Conservation (phyloP, 78 protist genomes). For the Dictyostelium purpureum region DNA sequence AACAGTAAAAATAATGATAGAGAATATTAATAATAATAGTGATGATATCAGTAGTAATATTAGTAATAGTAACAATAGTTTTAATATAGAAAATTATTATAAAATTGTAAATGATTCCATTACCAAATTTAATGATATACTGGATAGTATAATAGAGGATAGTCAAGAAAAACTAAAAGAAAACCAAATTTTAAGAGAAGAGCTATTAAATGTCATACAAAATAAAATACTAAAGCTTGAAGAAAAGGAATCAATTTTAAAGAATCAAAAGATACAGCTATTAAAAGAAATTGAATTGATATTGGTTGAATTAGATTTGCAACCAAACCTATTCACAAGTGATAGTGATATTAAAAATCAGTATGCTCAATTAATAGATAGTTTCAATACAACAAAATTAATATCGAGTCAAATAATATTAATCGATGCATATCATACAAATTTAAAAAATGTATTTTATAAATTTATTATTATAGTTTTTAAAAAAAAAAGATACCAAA, state of each 20-base stretch:
- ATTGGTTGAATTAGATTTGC: neutral
- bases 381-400: neutral
- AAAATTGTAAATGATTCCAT: neutral
- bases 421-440: neutral
- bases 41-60: neutral
- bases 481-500: no score
- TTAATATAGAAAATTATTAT: neutral
- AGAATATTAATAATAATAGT: neutral
- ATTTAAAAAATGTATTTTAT: constrained; percentile 2
- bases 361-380: neutral
- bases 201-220: neutral
- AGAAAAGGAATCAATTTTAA: neutral
- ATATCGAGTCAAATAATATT: neutral
- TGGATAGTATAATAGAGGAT: neutral
- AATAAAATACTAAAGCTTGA: neutral
- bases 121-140: neutral
- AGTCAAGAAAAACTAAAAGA: neutral
- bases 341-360: neutral
- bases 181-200: neutral
- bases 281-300: neutral
- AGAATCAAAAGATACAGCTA: neutral
- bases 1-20: no score
- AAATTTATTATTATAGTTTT: neutral
- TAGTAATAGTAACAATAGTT: neutral
- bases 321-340: neutral